Evolutionary conservation across 257 asterid species (phyloP), one percentile per base, ranked within the genome.

Genomic region (Rehmannia glutinosa): DNA sequence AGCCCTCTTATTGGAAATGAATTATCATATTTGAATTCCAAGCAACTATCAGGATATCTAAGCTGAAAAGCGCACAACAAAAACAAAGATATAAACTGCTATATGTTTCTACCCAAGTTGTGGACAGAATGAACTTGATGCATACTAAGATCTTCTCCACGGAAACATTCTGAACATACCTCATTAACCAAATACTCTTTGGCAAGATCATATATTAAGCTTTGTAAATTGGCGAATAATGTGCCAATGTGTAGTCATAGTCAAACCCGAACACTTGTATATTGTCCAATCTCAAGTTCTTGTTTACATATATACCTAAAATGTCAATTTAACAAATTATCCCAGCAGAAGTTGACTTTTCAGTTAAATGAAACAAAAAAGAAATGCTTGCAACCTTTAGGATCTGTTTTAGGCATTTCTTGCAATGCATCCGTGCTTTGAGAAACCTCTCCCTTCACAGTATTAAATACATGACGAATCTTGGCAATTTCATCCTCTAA

Each of bases 201-300:
- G 51, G 99, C 99, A 72, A 90, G 89, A 70, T 93, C 89, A 55
- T 88, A 93, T 76, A 93, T 90, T 77, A 93, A 82, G 77, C 79
- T 83, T 78, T 93, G 97, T 62, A 93, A 67, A 80, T 85, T 77
- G 77, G 92, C 80, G 96, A 84, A 83, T 93, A 93, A 82, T 93
- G 99, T 3, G 97, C 99, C 91, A 93, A 75, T 28, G 99, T 93
- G 75, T 93, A 93, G 82, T 93, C 99, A 64, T 93, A 93, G 77
- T 93, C 99, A 73, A 93, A 93, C 62, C 99, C 99, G 19, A 82
- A 93, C 19, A 93, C 99, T 82, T 85, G 84, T 74, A 93, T 75
- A 63, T 84, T 77, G 77, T 93, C 96, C 94, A 93, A 60, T 71
- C 97, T 86, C 92, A 93, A 66, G 76, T 90, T 90, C 80, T 88